Percentiles rank a stretch among this genome's conserved stretches.
Conservation (phyloP, 371 early-diverging fungal species). For the Scutellospora calospora region DNA sequence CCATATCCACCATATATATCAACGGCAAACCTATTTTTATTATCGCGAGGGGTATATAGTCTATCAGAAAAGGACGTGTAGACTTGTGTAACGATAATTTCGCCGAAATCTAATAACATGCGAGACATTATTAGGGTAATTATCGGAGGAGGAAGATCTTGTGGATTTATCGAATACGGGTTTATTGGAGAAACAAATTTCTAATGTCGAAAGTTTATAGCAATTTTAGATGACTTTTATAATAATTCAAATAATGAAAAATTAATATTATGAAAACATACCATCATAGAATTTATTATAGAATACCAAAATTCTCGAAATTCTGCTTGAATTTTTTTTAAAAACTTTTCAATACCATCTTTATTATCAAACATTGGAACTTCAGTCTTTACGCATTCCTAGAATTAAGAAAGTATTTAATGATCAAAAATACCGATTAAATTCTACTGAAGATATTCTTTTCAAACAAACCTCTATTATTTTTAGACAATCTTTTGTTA, state of each 20-base stretch:
- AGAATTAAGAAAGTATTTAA: not conserved
- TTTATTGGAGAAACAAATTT: not conserved
- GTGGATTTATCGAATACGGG: not conserved
- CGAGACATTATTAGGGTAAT: constrained; percentile 11
- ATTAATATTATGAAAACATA: not conserved
- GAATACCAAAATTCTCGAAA: constrained; percentile 34
- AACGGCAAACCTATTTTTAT: not conserved
- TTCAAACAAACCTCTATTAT: constrained; percentile 16
- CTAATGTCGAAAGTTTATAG: not conserved
- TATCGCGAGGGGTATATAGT: not conserved
- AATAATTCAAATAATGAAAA: no score
- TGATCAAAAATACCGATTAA: no score
- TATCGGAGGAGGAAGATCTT: not conserved
- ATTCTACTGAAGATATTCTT: no score
- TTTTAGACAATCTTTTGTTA: constrained; percentile 1
- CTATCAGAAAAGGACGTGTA: constrained; percentile 4
- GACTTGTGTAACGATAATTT: constrained; percentile 7
- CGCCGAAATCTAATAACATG: constrained; percentile 29
- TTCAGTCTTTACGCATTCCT: constrained; percentile 24
- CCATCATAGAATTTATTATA: not conserved
- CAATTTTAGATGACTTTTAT: not conserved
- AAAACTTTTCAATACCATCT: not conserved
- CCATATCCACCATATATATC: not conserved
- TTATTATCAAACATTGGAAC: constrained; percentile 5
- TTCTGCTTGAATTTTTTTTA: not conserved